Evolutionary conservation across 768 basidiomycete genomes (phyloP), one percentile per base, ranked within the genome.

Genomic region (Coprinopsis strossmayeri): DNA sequence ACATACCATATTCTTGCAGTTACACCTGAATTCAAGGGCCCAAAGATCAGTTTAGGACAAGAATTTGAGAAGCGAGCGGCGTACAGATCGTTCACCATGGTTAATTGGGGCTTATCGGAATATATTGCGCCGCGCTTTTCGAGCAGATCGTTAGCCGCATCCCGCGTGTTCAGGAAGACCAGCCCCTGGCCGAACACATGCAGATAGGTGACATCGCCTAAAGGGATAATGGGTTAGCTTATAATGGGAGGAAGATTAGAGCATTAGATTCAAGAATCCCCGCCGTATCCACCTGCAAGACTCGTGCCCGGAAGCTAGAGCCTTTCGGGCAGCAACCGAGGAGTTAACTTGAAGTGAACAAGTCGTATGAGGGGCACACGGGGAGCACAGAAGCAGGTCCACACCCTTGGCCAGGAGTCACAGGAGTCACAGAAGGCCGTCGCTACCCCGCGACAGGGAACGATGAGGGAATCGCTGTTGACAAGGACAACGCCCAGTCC

Each of bases 51-150:
- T 24, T 15, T n/a, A 39, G 28, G 12, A 40, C 34, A 38, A 42
- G 41, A 34, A 41, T 46, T 43, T 35, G 43, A 32, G 34, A 46
- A 3, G 46, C 45, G 46, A 34, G 24, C 13, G 21, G 78, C 82
- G 58, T 57, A 87, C 76, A 87, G 68, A 45, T 89, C 84, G 20
- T 81, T 79, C 12, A 67, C 69, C 87, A 90, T 88, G 37, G 83
- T 70, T 20, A 87, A 66, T 21, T 68, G 65, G 0, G 84, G 84
- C 61, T 83, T 85, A 65, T 88, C 87, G 5, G 86, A 81, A 61
- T 88, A 89, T 24, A 87, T 80, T 7, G 74, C 66, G 5, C 85
- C 83, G 25, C 78, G 75, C 58, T 78, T 83, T 48, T 89, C 86
- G 54, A 91, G 66, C 48, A 91, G 64, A 28, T 87, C 86, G 32